phyloP scores from a whole-genome alignment of 306 rosid species.

The Herpetospermum pedunculosum region DNA sequence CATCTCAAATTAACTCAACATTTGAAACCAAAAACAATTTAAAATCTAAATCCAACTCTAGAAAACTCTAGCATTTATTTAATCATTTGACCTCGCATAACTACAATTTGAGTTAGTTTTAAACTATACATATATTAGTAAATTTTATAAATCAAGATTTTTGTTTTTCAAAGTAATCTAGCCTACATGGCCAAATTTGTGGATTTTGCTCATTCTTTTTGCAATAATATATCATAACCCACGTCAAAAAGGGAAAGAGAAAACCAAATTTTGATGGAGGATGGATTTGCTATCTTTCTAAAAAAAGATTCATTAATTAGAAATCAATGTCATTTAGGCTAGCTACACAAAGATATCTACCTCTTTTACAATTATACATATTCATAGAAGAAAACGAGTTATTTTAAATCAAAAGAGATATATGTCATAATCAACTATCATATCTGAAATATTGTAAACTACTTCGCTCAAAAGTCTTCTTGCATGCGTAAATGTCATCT shows the following conservation, averaged over 20 bases:
- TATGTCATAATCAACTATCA: neutral
- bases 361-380: neutral
- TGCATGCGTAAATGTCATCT: neutral
- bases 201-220: neutral
- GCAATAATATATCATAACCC: neutral
- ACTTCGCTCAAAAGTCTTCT: neutral
- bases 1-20: no score
- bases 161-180: no score
- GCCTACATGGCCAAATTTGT: neutral
- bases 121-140: neutral
- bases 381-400: no score
- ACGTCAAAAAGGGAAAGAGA: neutral
- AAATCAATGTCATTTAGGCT: neutral
- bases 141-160: no score
- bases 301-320: no score
- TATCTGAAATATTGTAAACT: neutral
- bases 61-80: no score
- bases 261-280: neutral
- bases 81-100: no score
- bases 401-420: no score
- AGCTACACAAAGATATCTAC: no score
- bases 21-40: no score
- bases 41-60: no score
- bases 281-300: no score
- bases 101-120: neutral